Evolutionary conservation across 1,139 yeast species (phyloP).

Genomic region (Eremothecium coryli): DNA sequence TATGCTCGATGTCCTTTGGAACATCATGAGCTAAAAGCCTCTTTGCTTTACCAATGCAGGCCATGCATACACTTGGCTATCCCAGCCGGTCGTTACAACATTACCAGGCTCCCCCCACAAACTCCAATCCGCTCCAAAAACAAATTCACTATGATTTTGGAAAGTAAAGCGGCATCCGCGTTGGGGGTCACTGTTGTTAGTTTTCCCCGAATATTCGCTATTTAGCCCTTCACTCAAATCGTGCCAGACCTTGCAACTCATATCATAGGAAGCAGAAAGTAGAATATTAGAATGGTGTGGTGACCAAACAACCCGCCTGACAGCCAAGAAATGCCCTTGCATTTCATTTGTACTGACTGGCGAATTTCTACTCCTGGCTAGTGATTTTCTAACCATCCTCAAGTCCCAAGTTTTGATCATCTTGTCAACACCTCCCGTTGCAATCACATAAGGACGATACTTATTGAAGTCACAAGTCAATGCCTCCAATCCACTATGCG

Average conservation of each 20-base stretch:
- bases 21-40: too few relatives aligned
- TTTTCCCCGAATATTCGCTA: slow-evolving; percentile 36
- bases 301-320: slow-evolving; percentile 75
- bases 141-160: slow-evolving; percentile 75
- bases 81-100: slow-evolving; percentile 96
- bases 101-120: slow-evolving; percentile 96
- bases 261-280: slow-evolving; percentile 77
- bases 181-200: slow-evolving; percentile 34
- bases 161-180: slow-evolving; percentile 51
- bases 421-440: slow-evolving; percentile 87
- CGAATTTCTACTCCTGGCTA: slow-evolving; percentile 46
- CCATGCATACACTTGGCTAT: slow-evolving; percentile 91
- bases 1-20: background rate
- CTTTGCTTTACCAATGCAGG: slow-evolving; percentile 38
- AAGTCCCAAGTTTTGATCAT: slow-evolving; percentile 80
- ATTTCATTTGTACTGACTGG: slow-evolving; percentile 60
- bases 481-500: slow-evolving; percentile 76
- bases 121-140: slow-evolving; percentile 91
- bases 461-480: slow-evolving; percentile 85
- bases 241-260: slow-evolving; percentile 82
- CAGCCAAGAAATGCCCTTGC: slow-evolving; percentile 70
- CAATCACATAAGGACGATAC: slow-evolving; percentile 67
- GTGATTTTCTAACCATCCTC: slow-evolving; percentile 48
- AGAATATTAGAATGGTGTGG: slow-evolving; percentile 73
- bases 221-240: slow-evolving; percentile 47